Evolutionary conservation across 2,329 filamentous ascomycete species (phyloP).

Genomic region (Alternaria viburni): DNA sequence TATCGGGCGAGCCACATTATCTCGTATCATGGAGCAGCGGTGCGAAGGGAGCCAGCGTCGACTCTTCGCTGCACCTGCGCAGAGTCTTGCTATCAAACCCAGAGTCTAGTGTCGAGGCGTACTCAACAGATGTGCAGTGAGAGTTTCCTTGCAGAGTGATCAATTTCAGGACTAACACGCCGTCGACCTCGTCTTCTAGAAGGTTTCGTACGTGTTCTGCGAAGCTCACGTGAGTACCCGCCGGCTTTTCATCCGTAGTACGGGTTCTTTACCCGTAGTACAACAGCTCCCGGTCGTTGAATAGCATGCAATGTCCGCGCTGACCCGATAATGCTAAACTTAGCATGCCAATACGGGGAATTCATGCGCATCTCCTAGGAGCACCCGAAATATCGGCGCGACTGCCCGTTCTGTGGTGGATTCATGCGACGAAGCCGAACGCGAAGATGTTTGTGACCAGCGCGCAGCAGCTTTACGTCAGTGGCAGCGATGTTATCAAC

Average conservation of each 20-base stretch:
- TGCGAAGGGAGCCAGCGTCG: not conserved
- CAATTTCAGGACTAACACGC: not conserved
- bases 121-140: not conserved
- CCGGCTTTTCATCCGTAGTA: not conserved
- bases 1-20: not conserved
- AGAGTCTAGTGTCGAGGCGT: not conserved
- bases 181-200: not conserved
- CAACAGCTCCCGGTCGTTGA: not conserved
- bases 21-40: not conserved
- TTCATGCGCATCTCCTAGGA: not conserved
- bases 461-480: not conserved
- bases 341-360: not conserved
- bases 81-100: not conserved
- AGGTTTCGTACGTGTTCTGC: not conserved
- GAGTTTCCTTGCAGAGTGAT: not conserved
- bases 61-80: not conserved
- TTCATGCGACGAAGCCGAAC: not conserved
- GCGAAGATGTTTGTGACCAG: not conserved
- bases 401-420: not conserved
- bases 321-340: not conserved
- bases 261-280: not conserved
- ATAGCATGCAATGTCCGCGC: not conserved
- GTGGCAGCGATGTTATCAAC: not conserved
- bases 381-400: not conserved
- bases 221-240: not conserved